phyloP scores from a whole-genome alignment of 768 basidiomycete species.

The Asterophora lycoperdoides region DNA sequence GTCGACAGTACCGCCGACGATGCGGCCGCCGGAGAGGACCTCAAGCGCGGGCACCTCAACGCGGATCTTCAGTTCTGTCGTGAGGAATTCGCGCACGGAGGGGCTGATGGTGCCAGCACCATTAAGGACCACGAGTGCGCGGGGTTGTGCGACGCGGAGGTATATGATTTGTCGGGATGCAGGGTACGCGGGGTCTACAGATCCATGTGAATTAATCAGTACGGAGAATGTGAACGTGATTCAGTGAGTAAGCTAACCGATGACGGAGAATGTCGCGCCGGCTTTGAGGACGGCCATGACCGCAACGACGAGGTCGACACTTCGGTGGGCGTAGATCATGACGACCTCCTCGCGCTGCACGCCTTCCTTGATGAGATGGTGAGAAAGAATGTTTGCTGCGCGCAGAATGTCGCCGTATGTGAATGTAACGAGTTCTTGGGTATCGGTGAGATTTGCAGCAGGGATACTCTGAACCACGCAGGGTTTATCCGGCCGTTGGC shows the following conservation, averaged over 20 bases:
- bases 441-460: constrained; percentile 30
- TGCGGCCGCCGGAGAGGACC: constrained; percentile 56
- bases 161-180: constrained; percentile 90
- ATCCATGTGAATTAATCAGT: not conserved
- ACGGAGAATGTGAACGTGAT: not conserved
- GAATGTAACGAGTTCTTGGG: constrained; percentile 56
- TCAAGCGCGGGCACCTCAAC: constrained; percentile 89
- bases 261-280: constrained; percentile 95
- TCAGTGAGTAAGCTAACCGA: constrained; percentile 54
- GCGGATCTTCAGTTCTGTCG: constrained; percentile 74
- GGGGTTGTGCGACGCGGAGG: constrained; percentile 87
- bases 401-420: constrained; percentile 78
- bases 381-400: constrained; percentile 86
- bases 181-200: constrained; percentile 91
- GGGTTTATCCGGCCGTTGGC: constrained; percentile 68
- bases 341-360: constrained; percentile 93
- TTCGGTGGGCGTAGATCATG: constrained; percentile 95
- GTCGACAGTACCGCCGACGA: constrained; percentile 56
- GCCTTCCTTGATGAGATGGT: constrained; percentile 82
- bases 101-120: constrained; percentile 82
- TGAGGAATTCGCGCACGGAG: constrained; percentile 79
- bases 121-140: constrained; percentile 85
- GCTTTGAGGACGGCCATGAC: constrained; percentile 96
- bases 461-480: constrained; percentile 84
- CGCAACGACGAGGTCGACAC: constrained; percentile 94